Conservation (phyloP, 257 asterid species). For the Fraxinus americana region DNA sequence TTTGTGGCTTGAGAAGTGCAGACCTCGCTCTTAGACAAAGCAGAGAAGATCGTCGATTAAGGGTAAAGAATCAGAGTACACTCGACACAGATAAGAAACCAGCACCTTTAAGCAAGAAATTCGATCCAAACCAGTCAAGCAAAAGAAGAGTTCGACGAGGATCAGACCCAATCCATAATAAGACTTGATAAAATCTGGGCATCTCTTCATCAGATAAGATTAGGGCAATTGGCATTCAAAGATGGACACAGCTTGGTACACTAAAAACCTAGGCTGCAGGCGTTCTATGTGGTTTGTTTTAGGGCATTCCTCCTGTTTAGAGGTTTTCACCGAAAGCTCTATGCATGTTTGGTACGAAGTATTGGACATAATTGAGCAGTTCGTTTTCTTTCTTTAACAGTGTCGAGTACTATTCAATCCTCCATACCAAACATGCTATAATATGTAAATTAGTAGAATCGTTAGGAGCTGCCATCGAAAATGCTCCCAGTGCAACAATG, state of each 20-base stretch:
- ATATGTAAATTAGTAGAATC: neutral
- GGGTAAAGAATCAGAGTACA: constrained; percentile 19
- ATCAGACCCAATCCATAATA: constrained; percentile 56
- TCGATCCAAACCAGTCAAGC: constrained; percentile 39
- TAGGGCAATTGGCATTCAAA: neutral
- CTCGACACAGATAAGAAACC: constrained; percentile 27
- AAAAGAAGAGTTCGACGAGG: constrained; percentile 45
- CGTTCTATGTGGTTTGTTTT: neutral
- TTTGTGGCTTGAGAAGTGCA: constrained; percentile 25
- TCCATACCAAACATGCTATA: neutral
- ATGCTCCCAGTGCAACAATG: neutral
- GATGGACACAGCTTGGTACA: neutral
- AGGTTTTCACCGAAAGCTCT: neutral
- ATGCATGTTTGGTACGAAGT: constrained; percentile 7
- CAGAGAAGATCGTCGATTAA: constrained; percentile 26
- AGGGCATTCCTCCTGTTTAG: neutral
- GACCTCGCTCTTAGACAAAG: constrained; percentile 30
- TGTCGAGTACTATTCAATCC: neutral
- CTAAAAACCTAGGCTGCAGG: neutral
- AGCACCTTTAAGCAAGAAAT: constrained; percentile 20
- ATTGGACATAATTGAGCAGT: neutral
- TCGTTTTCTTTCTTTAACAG: neutral
- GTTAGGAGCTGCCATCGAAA: constrained; percentile 4
- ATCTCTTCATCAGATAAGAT: neutral
- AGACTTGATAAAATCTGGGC: constrained; percentile 23